Conservation (phyloP, 306 rosid species). For the Lathyrus sativus region DNA sequence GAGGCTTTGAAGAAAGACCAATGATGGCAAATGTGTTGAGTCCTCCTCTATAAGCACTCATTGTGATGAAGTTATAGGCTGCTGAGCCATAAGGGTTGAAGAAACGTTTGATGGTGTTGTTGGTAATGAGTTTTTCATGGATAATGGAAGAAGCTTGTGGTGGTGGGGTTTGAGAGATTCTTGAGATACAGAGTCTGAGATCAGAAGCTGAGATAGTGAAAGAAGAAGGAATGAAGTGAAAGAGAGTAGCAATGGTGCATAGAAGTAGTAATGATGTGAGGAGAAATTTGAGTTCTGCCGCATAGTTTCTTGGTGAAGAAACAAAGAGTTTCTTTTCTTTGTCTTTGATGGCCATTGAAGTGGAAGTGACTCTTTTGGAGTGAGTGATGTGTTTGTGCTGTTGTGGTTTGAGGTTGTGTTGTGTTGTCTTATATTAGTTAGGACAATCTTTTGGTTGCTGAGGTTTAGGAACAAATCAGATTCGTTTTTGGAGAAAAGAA, state of each 20-base stretch:
- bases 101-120: slow-evolving; percentile 53
- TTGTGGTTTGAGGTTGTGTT: background rate
- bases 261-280: slow-evolving; percentile 59
- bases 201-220: slow-evolving; percentile 78
- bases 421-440: slow-evolving; percentile 12
- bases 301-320: slow-evolving; percentile 44
- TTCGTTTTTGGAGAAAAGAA: slow-evolving; percentile 4
- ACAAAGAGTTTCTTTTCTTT: slow-evolving; percentile 58
- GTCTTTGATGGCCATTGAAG: slow-evolving; percentile 43
- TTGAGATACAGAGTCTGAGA: slow-evolving; percentile 70
- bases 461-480: background rate
- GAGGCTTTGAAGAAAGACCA: slow-evolving; percentile 81
- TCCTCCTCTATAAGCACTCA: slow-evolving; percentile 88
- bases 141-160: slow-evolving; percentile 22
- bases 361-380: background rate
- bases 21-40: slow-evolving; percentile 68
- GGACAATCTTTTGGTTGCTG: background rate
- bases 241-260: slow-evolving; percentile 66
- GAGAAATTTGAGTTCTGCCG: slow-evolving; percentile 68
- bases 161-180: slow-evolving; percentile 33
- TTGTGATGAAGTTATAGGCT: slow-evolving; percentile 74
- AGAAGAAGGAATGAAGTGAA: slow-evolving; percentile 81
- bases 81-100: slow-evolving; percentile 74
- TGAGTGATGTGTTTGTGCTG: slow-evolving; percentile 10
- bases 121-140: slow-evolving; percentile 38